Conservation (phyloP, 345 rosid species). For the Eucalyptus dawsonii region DNA sequence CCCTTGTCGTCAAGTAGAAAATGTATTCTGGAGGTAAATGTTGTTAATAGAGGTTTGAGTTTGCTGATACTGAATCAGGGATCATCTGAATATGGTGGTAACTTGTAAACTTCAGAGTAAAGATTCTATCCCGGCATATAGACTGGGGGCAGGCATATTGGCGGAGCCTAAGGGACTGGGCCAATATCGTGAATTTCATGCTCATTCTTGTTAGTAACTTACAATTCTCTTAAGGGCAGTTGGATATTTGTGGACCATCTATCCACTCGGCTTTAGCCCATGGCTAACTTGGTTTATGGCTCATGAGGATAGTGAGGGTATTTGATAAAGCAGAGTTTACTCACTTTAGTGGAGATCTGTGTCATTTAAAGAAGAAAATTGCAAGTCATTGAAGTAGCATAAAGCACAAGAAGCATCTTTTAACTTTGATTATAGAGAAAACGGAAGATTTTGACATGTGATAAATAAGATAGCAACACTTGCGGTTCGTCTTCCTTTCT, state of each 20-base stretch:
- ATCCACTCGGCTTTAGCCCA: background rate
- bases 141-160: background rate
- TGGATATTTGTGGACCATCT: background rate
- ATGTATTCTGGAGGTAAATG: background rate
- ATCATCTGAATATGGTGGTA: background rate
- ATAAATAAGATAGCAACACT: too few relatives aligned
- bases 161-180: background rate
- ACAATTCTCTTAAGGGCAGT: background rate
- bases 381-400: too few relatives aligned
- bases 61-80: background rate
- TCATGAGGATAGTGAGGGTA: too few relatives aligned
- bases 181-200: background rate
- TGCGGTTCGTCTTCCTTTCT: too few relatives aligned
- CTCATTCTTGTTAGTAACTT: background rate
- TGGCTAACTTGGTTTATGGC: background rate
- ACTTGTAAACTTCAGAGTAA: background rate
- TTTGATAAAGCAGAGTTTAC: too few relatives aligned
- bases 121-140: background rate
- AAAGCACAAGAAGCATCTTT: too few relatives aligned
- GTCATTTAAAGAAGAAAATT: too few relatives aligned
- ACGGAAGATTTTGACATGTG: too few relatives aligned
- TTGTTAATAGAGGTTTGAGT: background rate
- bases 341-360: too few relatives aligned
- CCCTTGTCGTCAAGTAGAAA: background rate
- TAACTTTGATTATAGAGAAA: too few relatives aligned